A percentile compares a stretch with the other conserved stretches of the same genome.
These are phyloP conservation scores for Macadamia integrifolia DNA, from an alignment of 164 flowering plant species.

Conservation along the genomic window DNA sequence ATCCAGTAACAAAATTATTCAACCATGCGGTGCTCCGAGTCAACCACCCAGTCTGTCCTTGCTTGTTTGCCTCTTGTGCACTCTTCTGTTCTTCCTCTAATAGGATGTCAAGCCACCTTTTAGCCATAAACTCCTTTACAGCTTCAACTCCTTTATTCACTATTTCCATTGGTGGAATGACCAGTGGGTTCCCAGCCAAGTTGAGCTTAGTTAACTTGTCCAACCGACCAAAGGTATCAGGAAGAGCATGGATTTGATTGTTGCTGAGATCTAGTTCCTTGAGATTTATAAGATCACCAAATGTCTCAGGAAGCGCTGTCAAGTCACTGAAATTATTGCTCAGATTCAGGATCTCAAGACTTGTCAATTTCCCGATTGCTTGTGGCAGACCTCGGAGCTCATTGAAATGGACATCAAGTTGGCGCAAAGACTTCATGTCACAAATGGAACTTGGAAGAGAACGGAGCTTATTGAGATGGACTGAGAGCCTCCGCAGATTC, in stretches of 20 bases:
- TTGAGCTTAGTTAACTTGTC: conserved; percentile 70
- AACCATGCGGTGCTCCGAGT: conserved; percentile 79
- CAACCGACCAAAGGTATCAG: conserved; percentile 77
- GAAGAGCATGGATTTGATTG: conserved; percentile 84
- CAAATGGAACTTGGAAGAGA: conserved; percentile 78
- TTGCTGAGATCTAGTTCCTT: conserved; percentile 85
- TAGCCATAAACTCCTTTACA: conserved; percentile 72
- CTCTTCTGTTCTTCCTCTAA: conserved; percentile 62
- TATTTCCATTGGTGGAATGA: conserved; percentile 63
- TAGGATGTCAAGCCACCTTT: conserved; percentile 71
- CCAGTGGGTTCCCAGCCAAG: conserved; percentile 77
- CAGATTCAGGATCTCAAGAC: conserved; percentile 68
- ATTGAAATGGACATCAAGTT: conserved; percentile 85
- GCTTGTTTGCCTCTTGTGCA: conserved; percentile 28
- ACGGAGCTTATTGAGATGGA: conserved; percentile 76
- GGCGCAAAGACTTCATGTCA: conserved; percentile 68
- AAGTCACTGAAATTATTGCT: conserved; percentile 83
- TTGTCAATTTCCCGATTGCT: conserved; percentile 61
- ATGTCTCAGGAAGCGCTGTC: conserved; percentile 69
- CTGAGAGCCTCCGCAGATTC: conserved; percentile 54
- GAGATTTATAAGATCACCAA: conserved; percentile 78
- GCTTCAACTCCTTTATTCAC: conserved; percentile 73
- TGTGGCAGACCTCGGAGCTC: conserved; percentile 77
- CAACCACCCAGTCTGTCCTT: conserved; percentile 55
- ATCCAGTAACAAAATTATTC: conserved; percentile 37